These are phyloP conservation scores for Panaeolus papilionaceus DNA, from an alignment of 768 basidiomycete genomes.

Conservation along the genomic window DNA sequence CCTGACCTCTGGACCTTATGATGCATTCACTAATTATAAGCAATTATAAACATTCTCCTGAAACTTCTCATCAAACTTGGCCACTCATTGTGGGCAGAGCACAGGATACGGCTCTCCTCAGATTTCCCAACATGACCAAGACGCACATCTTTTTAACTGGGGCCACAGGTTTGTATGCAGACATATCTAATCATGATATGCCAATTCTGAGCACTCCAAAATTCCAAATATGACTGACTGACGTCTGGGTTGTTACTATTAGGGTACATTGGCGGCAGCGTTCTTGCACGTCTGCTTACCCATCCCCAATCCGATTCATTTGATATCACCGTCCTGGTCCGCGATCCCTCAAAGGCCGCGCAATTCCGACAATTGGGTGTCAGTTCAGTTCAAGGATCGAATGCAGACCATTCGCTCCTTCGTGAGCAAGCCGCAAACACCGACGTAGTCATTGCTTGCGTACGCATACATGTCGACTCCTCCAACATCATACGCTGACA, in stretches of 20 bases:
- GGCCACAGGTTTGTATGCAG: slow-evolving; percentile 45
- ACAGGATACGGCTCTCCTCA: neutral
- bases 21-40: neutral
- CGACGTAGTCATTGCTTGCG: slow-evolving; percentile 53
- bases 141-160: slow-evolving; percentile 52
- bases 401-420: slow-evolving; percentile 45
- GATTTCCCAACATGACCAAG: slow-evolving; percentile 21
- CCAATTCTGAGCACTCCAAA: neutral
- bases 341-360: slow-evolving; percentile 45
- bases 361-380: slow-evolving; percentile 41
- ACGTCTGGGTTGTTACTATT: neutral
- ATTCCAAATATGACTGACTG: neutral
- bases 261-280: slow-evolving; percentile 66
- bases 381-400: slow-evolving; percentile 45
- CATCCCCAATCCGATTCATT: slow-evolving; percentile 49
- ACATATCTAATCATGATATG: slow-evolving; percentile 1
- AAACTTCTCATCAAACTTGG: slow-evolving; percentile 3
- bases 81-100: neutral
- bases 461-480: slow-evolving; percentile 24
- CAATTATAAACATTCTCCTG: neutral
- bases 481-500: neutral
- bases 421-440: slow-evolving; percentile 46
- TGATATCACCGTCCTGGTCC: slow-evolving; percentile 52
- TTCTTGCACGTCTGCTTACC: slow-evolving; percentile 51
- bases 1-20: neutral